Evolutionary conservation across 2,329 filamentous ascomycete species (phyloP).

Genomic region (Cytospora paraplurivora): DNA sequence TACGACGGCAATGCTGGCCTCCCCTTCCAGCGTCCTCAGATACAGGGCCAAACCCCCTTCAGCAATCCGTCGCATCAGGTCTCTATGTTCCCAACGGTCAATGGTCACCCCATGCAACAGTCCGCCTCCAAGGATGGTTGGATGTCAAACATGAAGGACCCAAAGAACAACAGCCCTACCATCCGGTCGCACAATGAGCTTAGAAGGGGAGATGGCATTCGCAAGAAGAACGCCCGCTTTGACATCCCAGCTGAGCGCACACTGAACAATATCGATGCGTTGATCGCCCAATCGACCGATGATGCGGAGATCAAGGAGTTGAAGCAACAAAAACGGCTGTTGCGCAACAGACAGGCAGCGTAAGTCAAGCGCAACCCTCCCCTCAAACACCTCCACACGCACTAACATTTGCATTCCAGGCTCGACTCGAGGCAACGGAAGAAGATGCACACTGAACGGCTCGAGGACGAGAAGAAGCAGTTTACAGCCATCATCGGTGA

Average conservation of each 20-base stretch:
- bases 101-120: slow-evolving; percentile 52
- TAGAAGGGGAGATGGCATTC: slow-evolving; percentile 80
- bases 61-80: slow-evolving; percentile 52
- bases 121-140: slow-evolving; percentile 61
- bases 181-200: slow-evolving; percentile 76
- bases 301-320: slow-evolving; percentile 96
- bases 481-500: slow-evolving; percentile 75
- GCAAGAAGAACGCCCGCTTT: slow-evolving; percentile 98
- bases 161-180: slow-evolving; percentile 66
- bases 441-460: slow-evolving; percentile 95
- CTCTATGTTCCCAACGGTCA: slow-evolving; percentile 56
- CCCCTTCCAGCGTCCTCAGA: slow-evolving; percentile 51
- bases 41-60: slow-evolving; percentile 59
- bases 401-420: slow-evolving; percentile 47
- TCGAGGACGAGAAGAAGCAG: slow-evolving; percentile 96
- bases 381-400: slow-evolving; percentile 27
- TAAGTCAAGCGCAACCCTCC: slow-evolving; percentile 53
- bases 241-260: slow-evolving; percentile 93
- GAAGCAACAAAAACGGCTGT: slow-evolving; percentile 94
- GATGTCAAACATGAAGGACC: slow-evolving; percentile 52
- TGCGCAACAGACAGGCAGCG: slow-evolving; percentile 96
- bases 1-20: slow-evolving; percentile 56
- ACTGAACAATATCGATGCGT: slow-evolving; percentile 88
- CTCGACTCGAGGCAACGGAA: slow-evolving; percentile 96
- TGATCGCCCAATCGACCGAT: slow-evolving; percentile 85